phyloP scores from a whole-genome alignment of 2,329 filamentous ascomycete species.

The Colletotrichum paranaense region DNA sequence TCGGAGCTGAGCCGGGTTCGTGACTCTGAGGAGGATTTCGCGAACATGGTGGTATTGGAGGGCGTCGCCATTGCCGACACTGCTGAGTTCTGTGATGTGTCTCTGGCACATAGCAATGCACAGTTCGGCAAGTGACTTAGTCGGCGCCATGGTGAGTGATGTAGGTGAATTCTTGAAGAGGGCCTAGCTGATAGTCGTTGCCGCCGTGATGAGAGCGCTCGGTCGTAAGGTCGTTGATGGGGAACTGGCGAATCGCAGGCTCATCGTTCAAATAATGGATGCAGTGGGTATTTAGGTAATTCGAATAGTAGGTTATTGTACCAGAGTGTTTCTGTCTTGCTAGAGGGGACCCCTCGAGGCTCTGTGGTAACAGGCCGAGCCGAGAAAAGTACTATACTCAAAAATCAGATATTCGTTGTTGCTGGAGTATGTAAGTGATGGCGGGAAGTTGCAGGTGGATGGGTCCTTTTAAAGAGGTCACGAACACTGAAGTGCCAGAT shows the following conservation, averaged over 20 bases:
- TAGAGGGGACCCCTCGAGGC: neutral
- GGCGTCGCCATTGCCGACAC: conserved; percentile 77
- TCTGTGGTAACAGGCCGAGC: neutral
- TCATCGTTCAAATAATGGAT: conserved; percentile 16
- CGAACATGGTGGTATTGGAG: conserved; percentile 53
- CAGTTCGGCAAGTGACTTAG: conserved; percentile 63
- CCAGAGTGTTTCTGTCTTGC: neutral
- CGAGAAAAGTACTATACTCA: neutral
- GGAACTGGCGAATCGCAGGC: neutral
- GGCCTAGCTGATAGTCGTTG: neutral
- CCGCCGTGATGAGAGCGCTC: neutral
- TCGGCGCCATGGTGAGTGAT: conserved; percentile 20
- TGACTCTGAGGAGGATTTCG: conserved; percentile 77
- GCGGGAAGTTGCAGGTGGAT: neutral
- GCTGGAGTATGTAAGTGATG: neutral
- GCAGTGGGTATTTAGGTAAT: neutral
- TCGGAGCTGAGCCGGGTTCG: conserved; percentile 79
- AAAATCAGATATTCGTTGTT: conserved; percentile 6
- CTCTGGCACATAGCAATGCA: conserved; percentile 63
- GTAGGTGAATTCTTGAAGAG: neutral
- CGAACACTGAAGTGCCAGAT: neutral
- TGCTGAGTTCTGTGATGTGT: conserved; percentile 68
- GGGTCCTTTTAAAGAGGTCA: conserved; percentile 13
- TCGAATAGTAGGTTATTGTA: neutral
- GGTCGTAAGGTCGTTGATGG: neutral